These are phyloP conservation scores for Phaseolus lunatus DNA, from an alignment of 306 rosid species.

Conservation along the genomic window DNA sequence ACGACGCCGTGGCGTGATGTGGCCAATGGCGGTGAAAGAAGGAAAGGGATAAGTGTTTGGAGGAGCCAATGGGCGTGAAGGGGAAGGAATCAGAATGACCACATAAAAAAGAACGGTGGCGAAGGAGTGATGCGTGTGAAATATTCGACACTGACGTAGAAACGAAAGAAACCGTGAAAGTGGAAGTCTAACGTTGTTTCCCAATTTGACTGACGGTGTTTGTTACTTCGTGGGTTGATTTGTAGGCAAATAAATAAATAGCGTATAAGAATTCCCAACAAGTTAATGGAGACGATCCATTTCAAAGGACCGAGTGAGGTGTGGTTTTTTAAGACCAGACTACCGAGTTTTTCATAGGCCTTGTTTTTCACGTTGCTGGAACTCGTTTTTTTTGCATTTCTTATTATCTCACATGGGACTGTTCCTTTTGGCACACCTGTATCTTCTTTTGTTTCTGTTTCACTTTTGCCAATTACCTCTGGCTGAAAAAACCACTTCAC, in stretches of 20 bases:
- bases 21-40: slow-evolving; percentile 20
- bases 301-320: not conserved
- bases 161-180: not conserved
- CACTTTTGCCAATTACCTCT: no score
- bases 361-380: slow-evolving; percentile 45
- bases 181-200: slow-evolving; percentile 31
- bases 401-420: not conserved
- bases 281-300: slow-evolving; percentile 1
- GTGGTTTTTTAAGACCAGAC: not conserved
- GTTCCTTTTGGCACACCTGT: no score
- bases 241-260: not conserved
- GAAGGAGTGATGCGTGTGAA: slow-evolving; percentile 38
- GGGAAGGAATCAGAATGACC: slow-evolving; percentile 31
- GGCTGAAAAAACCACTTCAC: no score
- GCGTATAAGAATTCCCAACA: not conserved
- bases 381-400: slow-evolving; percentile 39
- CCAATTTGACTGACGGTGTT: slow-evolving; percentile 35
- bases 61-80: slow-evolving; percentile 30
- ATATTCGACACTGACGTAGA: not conserved
- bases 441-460: no score
- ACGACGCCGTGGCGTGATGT: slow-evolving; percentile 45
- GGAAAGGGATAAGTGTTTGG: slow-evolving; percentile 29
- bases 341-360: slow-evolving; percentile 1
- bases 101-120: slow-evolving; percentile 14
- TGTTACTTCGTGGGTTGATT: not conserved